Conservation (phyloP, 148 eudicot species). For the Polygonum maritimum region DNA sequence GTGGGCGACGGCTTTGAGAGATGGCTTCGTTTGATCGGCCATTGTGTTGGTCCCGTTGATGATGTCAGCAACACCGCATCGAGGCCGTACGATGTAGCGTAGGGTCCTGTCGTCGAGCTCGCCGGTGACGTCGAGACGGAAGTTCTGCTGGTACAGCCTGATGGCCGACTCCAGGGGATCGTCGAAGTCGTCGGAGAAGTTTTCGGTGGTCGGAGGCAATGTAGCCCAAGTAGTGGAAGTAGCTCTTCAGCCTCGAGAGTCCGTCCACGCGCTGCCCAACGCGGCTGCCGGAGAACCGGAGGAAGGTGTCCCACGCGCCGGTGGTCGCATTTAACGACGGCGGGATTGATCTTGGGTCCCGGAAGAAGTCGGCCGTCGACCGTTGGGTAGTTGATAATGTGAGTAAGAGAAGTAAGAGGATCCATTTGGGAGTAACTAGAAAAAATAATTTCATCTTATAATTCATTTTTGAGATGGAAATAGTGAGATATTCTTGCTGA, state of each 20-base stretch:
- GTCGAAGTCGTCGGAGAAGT: slow-evolving; percentile 14
- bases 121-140: slow-evolving; percentile 13
- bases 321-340: not conserved
- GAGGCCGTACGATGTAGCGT: slow-evolving; percentile 11
- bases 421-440: not conserved
- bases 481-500: not conserved
- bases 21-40: slow-evolving; percentile 3
- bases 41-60: slow-evolving; percentile 20
- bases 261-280: slow-evolving; percentile 15
- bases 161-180: slow-evolving; percentile 14
- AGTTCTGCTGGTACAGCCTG: slow-evolving; percentile 18
- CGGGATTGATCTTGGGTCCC: slow-evolving; percentile 1
- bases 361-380: not conserved
- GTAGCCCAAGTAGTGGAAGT: slow-evolving; percentile 19
- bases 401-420: no score
- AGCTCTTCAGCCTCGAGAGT: slow-evolving; percentile 11
- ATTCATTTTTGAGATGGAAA: not conserved
- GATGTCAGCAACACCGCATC: slow-evolving; percentile 25
- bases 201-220: slow-evolving; percentile 3
- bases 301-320: slow-evolving; percentile 5
- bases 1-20: slow-evolving; percentile 7
- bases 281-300: slow-evolving; percentile 12
- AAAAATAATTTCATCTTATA: not conserved
- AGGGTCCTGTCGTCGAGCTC: slow-evolving; percentile 12
- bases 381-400: not conserved